Conservation (phyloP, 495 filamentous ascomycete species). For the Penicillium alfredii region DNA sequence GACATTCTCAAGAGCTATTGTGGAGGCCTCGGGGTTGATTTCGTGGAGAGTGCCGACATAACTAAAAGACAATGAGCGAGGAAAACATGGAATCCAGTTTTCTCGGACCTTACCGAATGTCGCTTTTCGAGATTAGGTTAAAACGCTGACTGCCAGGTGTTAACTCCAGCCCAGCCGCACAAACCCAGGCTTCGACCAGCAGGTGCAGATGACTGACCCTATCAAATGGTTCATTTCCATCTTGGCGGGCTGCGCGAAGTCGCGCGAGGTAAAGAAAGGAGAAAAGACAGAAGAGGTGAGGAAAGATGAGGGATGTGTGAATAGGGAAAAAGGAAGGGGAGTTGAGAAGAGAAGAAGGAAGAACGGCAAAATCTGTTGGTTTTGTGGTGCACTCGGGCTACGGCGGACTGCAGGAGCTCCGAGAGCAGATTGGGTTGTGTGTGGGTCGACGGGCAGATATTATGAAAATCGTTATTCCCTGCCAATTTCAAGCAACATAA, state of each 20-base stretch:
- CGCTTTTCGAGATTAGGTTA: constrained; percentile 86
- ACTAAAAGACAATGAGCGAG: constrained; percentile 42
- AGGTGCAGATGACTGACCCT: constrained; percentile 39
- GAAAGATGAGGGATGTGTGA: constrained; percentile 4
- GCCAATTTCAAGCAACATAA: neutral
- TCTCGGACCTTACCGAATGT: constrained; percentile 73
- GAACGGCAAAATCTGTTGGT: constrained; percentile 24
- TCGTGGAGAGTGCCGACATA: constrained; percentile 95
- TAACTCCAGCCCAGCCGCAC: constrained; percentile 40
- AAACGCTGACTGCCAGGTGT: constrained; percentile 47
- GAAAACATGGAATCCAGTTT: constrained; percentile 2
- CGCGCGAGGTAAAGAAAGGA: constrained; percentile 28
- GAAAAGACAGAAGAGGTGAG: constrained; percentile 5
- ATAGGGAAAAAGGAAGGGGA: constrained; percentile 9
- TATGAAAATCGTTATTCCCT: neutral
- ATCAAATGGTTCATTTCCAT: constrained; percentile 53
- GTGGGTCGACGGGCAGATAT: constrained; percentile 4
- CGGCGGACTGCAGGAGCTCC: constrained; percentile 34
- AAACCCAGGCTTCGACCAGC: constrained; percentile 33
- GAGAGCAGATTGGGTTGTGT: constrained; percentile 26
- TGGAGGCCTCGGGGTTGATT: constrained; percentile 94
- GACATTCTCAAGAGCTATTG: constrained; percentile 94
- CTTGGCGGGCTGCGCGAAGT: constrained; percentile 28
- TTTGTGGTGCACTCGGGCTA: constrained; percentile 37
- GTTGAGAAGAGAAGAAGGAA: constrained; percentile 24